Base-by-base conservation (phyloP, 345 rosid genomes). In the Turnera subulata region DNA sequence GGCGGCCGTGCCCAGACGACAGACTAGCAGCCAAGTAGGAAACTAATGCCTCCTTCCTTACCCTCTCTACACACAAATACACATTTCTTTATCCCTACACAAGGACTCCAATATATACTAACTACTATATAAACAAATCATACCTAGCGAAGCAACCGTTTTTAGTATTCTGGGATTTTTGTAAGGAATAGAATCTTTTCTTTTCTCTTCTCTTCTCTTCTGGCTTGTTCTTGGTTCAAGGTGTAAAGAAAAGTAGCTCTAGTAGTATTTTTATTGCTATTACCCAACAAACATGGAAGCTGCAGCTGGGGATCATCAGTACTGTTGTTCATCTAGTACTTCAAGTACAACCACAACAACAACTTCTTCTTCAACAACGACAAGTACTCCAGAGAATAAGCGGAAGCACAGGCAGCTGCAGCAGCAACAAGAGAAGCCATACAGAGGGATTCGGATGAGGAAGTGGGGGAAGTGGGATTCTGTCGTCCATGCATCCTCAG, bases 391-490 rank as follows among this genome's bases (percentile, higher is more conserved):
- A n/a, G n/a, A n/a, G 0, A 42, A 22, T 53, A 60, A 71, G 17
- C 46, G 53, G 17, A 69, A 69, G 63, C 70, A 33, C 53, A 44
- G 32, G 20, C 65, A 46, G 50, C 39, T 40, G 26, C 61, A 50
- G n/a, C 52, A n/a, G 39, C 56, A 33, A 21, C 40, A 57, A 32
- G 70, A 63, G 43, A 78, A 69, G 73, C 75, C 71, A 1, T 78
- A 78, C 38, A 52, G 77, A 56, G 83, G 80, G 6, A 78, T 74
- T 59, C 53, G 83, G 68, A 78, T 72, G 83, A 69, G 83, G 58
- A 78, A 78, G 77, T 78, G 82, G 82, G 82, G 82, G 13, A 83
- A 74, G 54, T 86, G 94, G 94, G 89, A 81, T 11, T 85, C 89
- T 11, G 89, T 8, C 8, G 35, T 29, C 35, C 35, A 29, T 29